phyloP scores from a whole-genome alignment of 768 basidiomycete genomes.

The Tulasnella sp. region DNA sequence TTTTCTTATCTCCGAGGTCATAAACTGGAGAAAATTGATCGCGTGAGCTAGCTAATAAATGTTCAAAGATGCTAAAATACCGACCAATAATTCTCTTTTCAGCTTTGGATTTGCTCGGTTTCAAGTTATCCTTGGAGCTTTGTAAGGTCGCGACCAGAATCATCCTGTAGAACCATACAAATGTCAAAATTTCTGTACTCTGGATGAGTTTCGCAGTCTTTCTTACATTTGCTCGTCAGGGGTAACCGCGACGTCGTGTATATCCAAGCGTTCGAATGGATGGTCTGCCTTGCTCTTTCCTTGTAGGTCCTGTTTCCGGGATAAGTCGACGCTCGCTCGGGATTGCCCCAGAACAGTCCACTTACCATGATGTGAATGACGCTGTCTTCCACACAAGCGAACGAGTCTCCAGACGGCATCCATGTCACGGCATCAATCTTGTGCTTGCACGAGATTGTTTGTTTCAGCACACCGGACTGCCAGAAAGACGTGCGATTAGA shows the following conservation, averaged over 20 bases:
- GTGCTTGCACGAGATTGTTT: conserved; percentile 41
- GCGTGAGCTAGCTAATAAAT: neutral
- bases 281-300: conserved; percentile 51
- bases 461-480: conserved; percentile 57
- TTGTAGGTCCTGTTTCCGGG: conserved; percentile 36
- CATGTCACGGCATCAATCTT: conserved; percentile 54
- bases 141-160: conserved; percentile 58
- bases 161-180: conserved; percentile 22
- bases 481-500: neutral
- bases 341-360: neutral
- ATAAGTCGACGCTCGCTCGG: neutral
- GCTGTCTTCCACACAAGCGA: conserved; percentile 59
- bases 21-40: conserved; percentile 35
- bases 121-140: conserved; percentile 48
- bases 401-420: conserved; percentile 53
- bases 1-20: conserved; percentile 49
- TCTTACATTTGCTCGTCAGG: conserved; percentile 41
- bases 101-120: conserved; percentile 54
- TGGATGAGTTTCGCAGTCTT: neutral
- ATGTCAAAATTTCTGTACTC: neutral
- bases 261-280: conserved; percentile 46
- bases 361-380: conserved; percentile 27
- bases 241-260: conserved; percentile 62
- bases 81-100: conserved; percentile 50
- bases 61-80: conserved; percentile 18